Percentiles rank a stretch among this genome's conserved stretches.
phyloP scores from a whole-genome alignment of 2,329 filamentous ascomycete genomes.

The Colletotrichum tropicale region DNA sequence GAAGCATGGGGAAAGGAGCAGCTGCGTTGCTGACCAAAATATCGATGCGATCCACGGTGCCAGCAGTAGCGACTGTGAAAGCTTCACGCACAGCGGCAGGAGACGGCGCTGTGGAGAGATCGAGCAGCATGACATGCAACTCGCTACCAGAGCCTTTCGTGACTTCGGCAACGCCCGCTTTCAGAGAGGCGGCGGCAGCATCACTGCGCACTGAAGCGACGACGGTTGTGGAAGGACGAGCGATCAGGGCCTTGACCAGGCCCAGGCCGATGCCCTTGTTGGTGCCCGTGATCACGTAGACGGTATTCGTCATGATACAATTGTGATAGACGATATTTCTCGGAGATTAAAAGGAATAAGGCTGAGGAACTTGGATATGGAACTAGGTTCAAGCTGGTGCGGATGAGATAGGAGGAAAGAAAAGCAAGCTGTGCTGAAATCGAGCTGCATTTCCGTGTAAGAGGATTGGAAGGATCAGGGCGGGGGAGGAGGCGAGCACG shows the following conservation, averaged over 20 bases:
- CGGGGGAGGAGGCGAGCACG: background rate
- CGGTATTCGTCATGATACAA: conserved; percentile 24
- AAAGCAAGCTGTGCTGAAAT: background rate
- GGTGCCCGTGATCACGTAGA: conserved; percentile 43
- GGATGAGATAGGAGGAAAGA: background rate
- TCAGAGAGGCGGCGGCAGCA: conserved; percentile 17
- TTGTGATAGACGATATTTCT: background rate
- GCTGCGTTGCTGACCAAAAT: conserved; percentile 58
- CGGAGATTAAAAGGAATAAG: background rate
- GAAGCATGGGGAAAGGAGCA: conserved; percentile 33
- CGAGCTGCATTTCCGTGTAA: background rate
- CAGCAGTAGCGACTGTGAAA: conserved; percentile 26
- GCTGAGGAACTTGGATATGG: background rate
- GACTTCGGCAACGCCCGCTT: conserved; percentile 21
- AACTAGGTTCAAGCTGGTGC: background rate
- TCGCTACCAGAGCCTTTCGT: conserved; percentile 30
- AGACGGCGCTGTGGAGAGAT: conserved; percentile 33
- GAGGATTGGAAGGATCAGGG: background rate
- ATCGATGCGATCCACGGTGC: conserved; percentile 46
- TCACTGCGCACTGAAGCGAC: conserved; percentile 40
- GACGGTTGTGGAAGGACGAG: conserved; percentile 58
- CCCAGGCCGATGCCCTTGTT: conserved; percentile 46
- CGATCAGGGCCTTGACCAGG: conserved; percentile 38
- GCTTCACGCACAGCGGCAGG: conserved; percentile 24
- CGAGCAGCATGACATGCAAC: conserved; percentile 40